Evolutionary conservation across 306 rosid genomes (phyloP), one percentile per base, ranked within the genome.

Genomic region (Casuarina equisetifolia): DNA sequence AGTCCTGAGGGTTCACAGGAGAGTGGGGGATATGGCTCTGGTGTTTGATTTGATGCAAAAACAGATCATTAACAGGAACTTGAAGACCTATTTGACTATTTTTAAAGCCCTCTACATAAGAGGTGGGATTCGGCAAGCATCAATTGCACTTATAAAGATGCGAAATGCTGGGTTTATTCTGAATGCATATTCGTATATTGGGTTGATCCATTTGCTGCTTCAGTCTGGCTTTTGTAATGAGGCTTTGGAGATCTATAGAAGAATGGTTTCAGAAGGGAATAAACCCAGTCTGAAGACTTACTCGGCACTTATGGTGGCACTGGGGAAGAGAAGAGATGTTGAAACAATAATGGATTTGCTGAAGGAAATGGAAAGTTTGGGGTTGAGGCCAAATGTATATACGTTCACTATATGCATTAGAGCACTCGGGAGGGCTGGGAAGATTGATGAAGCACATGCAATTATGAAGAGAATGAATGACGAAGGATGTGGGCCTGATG

Each of bases 391-490:
- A 49, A 95, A 95, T 75, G 87, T 92, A 62, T 95, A 91, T 78
- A 95, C 98, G 9, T 95, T 87, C 81, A 91, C 97, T 3, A 95
- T 92, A 82, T 95, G 98, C 82, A 95, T 95, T 58, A 88, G 97
- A 78, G 97, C 82, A 6, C 97, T 95, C 35, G 98, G 97, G 36
- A 91, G 89, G 81, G 97, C 91, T 0, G 97, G 98, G 77, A 92
- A 83, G 76, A 89, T 89, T 57, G 89, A 92, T 19, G 97, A 89
- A 81, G 97, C 97, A 0, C 89, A 80, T 83, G 88, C 63, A 51
- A 80, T 94, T 79, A 83, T 94, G 59, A 91, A 86, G 86, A 83
- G 89, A 82, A 92, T 94, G 98, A 93, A 92, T 8, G 88, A 89
- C 3, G 97, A 88, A 82, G 97, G 97, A 69, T 94, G 97, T 36